Conservation (phyloP, 495 filamentous ascomycete genomes). For the Lichina pygmaea region DNA sequence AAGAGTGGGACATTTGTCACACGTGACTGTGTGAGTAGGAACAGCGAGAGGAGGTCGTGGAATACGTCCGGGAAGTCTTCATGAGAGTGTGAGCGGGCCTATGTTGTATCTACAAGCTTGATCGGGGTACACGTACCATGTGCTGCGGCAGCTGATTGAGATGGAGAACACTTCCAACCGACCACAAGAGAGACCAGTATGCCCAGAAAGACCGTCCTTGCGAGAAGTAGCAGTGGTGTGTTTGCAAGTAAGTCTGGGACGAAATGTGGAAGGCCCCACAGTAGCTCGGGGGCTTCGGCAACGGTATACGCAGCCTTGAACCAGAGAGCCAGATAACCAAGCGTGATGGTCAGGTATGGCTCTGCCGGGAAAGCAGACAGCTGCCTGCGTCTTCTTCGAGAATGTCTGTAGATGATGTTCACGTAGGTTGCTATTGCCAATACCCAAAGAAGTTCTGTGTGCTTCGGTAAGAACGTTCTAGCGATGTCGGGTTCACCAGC, state of each 20-base stretch:
- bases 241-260: slow-evolving; percentile 3
- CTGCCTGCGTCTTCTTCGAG: slow-evolving; percentile 8
- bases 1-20: slow-evolving; percentile 64
- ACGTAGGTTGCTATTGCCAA: slow-evolving; percentile 45
- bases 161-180: slow-evolving; percentile 1
- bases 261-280: slow-evolving; percentile 19
- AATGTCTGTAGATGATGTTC: slow-evolving; percentile 14
- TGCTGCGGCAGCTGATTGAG: slow-evolving; percentile 3
- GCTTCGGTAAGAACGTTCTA: slow-evolving; percentile 30
- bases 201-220: slow-evolving; percentile 24
- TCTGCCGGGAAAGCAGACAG: slow-evolving; percentile 5
- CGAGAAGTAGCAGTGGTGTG: slow-evolving; percentile 21
- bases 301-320: slow-evolving; percentile 68
- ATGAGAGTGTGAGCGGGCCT: neutral
- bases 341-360: slow-evolving; percentile 12
- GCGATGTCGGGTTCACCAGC: slow-evolving; percentile 70
- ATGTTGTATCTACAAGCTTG: neutral
- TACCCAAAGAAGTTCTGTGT: slow-evolving; percentile 43
- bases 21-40: slow-evolving; percentile 68
- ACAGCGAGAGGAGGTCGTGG: slow-evolving; percentile 45
- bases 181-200: slow-evolving; percentile 17
- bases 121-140: neutral
- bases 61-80: slow-evolving; percentile 9
- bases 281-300: slow-evolving; percentile 65
- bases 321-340: slow-evolving; percentile 27